phyloP scores from a whole-genome alignment of 768 basidiomycete genomes.

The Lentinula detonsa region DNA sequence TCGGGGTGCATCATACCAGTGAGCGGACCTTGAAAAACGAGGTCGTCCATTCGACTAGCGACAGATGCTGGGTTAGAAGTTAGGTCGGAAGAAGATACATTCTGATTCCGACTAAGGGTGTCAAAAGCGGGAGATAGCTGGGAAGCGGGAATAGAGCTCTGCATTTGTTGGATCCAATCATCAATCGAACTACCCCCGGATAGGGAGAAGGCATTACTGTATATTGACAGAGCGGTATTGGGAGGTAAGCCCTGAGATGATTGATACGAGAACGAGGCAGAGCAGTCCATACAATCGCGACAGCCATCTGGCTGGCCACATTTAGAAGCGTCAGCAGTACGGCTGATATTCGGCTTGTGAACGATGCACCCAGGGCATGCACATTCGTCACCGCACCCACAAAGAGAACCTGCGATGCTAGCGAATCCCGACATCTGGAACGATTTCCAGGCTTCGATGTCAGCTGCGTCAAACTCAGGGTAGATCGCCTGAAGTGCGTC shows the following conservation, averaged over 20 bases:
- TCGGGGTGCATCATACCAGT: not conserved
- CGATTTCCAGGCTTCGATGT: not conserved
- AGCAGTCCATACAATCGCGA: conserved; percentile 56
- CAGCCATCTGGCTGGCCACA: conserved; percentile 33
- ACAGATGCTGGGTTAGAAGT: not conserved
- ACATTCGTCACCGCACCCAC: conserved; percentile 39
- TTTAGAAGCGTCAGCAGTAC: conserved; percentile 26
- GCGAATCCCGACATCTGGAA: not conserved
- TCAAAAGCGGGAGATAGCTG: not conserved
- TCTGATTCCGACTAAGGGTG: not conserved
- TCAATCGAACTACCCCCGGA: conserved; percentile 34
- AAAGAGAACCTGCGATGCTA: conserved; percentile 15
- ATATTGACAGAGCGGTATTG: conserved; percentile 31
- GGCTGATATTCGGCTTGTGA: conserved; percentile 20
- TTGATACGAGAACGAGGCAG: conserved; percentile 23
- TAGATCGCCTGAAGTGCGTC: not conserved
- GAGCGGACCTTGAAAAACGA: not conserved
- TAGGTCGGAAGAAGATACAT: not conserved
- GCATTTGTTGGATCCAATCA: conserved; percentile 53
- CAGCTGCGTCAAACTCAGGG: not conserved
- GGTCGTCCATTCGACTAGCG: not conserved
- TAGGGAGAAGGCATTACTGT: not conserved
- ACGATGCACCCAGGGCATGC: conserved; percentile 34
- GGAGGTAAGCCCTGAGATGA: conserved; percentile 34
- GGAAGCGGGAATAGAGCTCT: not conserved